Evolutionary conservation across 345 rosid genomes (phyloP), one percentile per base, ranked within the genome.

Genomic region (Camelina sativa): DNA sequence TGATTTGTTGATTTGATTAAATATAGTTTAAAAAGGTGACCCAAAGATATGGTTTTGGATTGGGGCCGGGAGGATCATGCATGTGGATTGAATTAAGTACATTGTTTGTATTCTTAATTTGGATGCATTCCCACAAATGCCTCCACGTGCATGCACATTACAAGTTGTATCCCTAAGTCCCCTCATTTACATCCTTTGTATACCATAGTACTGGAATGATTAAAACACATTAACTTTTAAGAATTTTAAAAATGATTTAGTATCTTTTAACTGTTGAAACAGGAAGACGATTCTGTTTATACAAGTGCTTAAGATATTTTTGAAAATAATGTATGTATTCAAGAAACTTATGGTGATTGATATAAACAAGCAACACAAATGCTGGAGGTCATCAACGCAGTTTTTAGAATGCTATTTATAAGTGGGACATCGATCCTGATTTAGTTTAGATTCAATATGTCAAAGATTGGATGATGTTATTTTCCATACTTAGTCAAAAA

Each of bases 71-170:
- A 34, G 37, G 37, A 34, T 6, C 7, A 28, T 28, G 59, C 78
- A 65, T 74, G 78, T 74, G 72, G 53, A 58, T 59, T 75, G 43
- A 57, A 48, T 50, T 58, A 73, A 40, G 22, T 73, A 38, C 52
- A 53, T 73, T 40, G 77, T 73, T 64, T 30, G 66, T 65, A 65
- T 57, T 47, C 59, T 57, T 74, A 43, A 65, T 46, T 64, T 74
- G 72, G 57, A 67, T 75, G 61, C 54, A 67, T 48, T 74, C 38
- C 65, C 72, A 74, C 66, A 46, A 66, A 44, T 25, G 41, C 32
- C 34, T 50, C 78, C 72, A 65, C 72, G 66, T 66, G 67, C 66
- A 25, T 7, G 8, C 28, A 38, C 65, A 15, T 65, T 5, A 44
- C 62, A 52, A 53, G 4, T 35, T 65, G 58, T 41, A 35, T 35